A percentile compares a stretch with the other conserved stretches of the same genome.
Evolutionary conservation across 2,329 filamentous ascomycete genomes (phyloP).

Genomic region (Claviceps humidiphila): DNA sequence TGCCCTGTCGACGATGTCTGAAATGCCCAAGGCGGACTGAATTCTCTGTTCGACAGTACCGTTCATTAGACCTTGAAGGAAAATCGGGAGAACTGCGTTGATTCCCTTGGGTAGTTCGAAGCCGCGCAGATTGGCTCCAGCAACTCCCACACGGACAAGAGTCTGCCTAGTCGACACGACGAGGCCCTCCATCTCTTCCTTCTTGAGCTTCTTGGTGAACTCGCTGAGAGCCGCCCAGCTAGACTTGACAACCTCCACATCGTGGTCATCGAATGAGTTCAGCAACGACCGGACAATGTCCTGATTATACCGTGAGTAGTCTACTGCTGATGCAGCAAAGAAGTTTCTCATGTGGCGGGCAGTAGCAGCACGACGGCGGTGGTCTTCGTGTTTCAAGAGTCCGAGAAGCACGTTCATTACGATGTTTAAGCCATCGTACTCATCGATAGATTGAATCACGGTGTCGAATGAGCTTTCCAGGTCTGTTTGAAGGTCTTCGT

Average conservation of each 20-base stretch:
- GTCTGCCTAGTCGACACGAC: slow-evolving; percentile 77
- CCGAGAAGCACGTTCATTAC: slow-evolving; percentile 87
- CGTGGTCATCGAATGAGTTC: slow-evolving; percentile 81
- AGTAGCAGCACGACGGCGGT: slow-evolving; percentile 65
- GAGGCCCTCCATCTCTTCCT: slow-evolving; percentile 95
- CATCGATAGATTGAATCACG: slow-evolving; percentile 83
- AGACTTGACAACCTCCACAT: slow-evolving; percentile 72
- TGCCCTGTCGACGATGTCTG: slow-evolving; percentile 88
- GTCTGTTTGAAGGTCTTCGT: slow-evolving; percentile 60
- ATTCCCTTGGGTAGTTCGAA: slow-evolving; percentile 94
- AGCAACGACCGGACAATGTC: slow-evolving; percentile 85
- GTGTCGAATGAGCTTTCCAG: slow-evolving; percentile 74
- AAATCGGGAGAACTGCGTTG: slow-evolving; percentile 89
- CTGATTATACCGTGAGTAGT: slow-evolving; percentile 92
- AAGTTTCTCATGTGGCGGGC: slow-evolving; percentile 74
- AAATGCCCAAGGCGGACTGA: slow-evolving; percentile 83
- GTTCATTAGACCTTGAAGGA: slow-evolving; percentile 96
- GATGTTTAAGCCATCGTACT: slow-evolving; percentile 89
- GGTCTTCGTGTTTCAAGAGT: slow-evolving; percentile 85
- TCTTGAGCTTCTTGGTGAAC: slow-evolving; percentile 78
- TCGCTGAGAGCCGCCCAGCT: slow-evolving; percentile 78
- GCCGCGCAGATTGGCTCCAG: slow-evolving; percentile 72
- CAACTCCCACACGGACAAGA: slow-evolving; percentile 75
- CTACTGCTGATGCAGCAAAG: slow-evolving; percentile 66
- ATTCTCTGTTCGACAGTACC: slow-evolving; percentile 85